Evolutionary conservation across 2,329 filamentous ascomycete genomes (phyloP), one percentile per base, ranked within the genome.

Genomic region (Tolypocladium paradoxum): DNA sequence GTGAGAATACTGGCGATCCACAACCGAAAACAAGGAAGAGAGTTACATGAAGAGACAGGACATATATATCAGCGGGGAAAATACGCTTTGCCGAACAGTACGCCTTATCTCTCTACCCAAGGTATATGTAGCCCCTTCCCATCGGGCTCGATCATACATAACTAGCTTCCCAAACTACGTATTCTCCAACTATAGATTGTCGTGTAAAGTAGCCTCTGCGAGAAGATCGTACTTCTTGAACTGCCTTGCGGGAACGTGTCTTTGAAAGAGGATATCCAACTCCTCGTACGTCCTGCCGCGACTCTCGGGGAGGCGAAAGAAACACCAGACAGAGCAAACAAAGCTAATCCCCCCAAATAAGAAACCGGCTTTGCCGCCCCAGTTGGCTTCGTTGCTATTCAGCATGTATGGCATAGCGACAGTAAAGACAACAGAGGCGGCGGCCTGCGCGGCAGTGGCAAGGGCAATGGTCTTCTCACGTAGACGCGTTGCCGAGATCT

Each of bases 401-500:
- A 68, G 55, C 63, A 68, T 68, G 50, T 65, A 68, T 0, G 66
- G 66, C 16, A 59, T 63, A 4, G 65, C 54, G 3, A 65, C 53
- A 3, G 56, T 62, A 50, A 62, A 63, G 5, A 63, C 51, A 12
- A 68, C 57, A 18, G 50, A 60, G n/a, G 54, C 63, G 20, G 56
- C 61, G 16, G 53, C 60, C 29, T 56, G 62, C 3, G 59, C 57
- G 0, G 66, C 64, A 0, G 65, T 63, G 18, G 61, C 62, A 33
- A 67, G 58, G 2, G 65, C 65, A 5, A 67, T 62, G 0, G 67
- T 69, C 20, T 64, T 64, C 0, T 63, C 61, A 0, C 67, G 63
- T 4, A 70, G 58, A 4, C 67, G 62, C 16, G 67, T 65, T 0
- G 69, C 66, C 0, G 69, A 70, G 9, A 70, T 68, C 53, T 71